Conservation (phyloP, 2,329 filamentous ascomycete species). For the Arachnomyces sp. region DNA sequence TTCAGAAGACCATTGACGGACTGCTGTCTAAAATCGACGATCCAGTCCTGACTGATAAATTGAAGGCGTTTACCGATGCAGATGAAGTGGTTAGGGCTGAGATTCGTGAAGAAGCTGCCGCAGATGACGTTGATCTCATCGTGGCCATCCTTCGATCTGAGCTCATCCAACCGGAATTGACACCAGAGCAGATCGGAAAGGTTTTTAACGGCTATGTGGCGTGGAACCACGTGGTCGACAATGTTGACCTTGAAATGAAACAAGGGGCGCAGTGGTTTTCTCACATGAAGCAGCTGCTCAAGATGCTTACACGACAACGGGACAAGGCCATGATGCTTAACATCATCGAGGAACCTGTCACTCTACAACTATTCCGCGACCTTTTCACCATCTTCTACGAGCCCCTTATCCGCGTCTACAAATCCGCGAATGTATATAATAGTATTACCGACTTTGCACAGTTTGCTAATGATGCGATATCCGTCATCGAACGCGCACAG, state of each 20-base stretch:
- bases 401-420: conserved; percentile 92
- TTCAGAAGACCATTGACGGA: conserved; percentile 78
- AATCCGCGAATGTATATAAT: conserved; percentile 95
- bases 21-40: conserved; percentile 74
- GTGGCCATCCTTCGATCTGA: conserved; percentile 79
- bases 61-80: conserved; percentile 68
- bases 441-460: conserved; percentile 92
- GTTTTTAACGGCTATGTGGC: conserved; percentile 93
- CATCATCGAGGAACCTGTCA: conserved; percentile 94
- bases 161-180: conserved; percentile 61
- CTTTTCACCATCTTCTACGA: conserved; percentile 99
- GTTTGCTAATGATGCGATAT: conserved; percentile 88
- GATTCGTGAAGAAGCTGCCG: conserved; percentile 63
- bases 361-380: conserved; percentile 88
- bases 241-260: conserved; percentile 78
- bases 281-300: conserved; percentile 87
- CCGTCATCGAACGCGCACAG: conserved; percentile 61
- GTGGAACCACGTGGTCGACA: conserved; percentile 90
- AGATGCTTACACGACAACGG: conserved; percentile 79
- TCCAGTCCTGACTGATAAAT: conserved; percentile 65
- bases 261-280: conserved; percentile 88
- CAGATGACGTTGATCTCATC: conserved; percentile 72
- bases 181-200: conserved; percentile 65
- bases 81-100: conserved; percentile 65
- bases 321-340: conserved; percentile 97